Base-by-base conservation (phyloP, 139 green algal species). In the Microglena sp. region DNA sequence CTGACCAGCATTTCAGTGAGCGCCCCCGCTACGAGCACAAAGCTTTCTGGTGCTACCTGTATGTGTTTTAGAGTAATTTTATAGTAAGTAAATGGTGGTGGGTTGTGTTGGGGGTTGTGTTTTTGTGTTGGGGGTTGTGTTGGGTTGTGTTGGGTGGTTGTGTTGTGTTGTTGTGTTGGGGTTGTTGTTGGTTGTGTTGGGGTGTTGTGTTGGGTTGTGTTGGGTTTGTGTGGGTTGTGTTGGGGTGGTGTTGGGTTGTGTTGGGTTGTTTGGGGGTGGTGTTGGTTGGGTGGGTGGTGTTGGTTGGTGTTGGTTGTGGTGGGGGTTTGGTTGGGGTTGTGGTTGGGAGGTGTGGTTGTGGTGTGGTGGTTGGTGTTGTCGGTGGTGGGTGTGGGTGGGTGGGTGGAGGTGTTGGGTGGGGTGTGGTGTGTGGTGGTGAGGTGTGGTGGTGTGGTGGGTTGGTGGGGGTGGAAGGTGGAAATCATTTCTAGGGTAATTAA, bases 1-100 rank as follows among this genome's bases (percentile, higher is more conserved):
- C 50, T 74, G 27, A 85, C 33, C 55, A 74, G 65, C 61, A 85
- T 15, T 62, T 85, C 78, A 1, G 64, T 75, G 33, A 85, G 74
- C 24, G 74, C 71, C 8, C 74, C 74, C 26, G 68, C 67, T 62
- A 76, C 68, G 45, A 85, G 71, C 68, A 77, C 71, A 34, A 85
- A 77, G 30, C 57, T 65, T n/a, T 63, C 60, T 18, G 74, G 78
- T 3, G 68, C 36, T 15, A 81, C 74, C 74, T 81, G 74, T 2
- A 29, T 0, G 29, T n/a, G n/a, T n/a, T n/a, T n/a, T n/a, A n/a
- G n/a, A n/a, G n/a, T 32, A 4, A 5, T 34, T 18, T 27, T 32
- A 15, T 27, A 29, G 29, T 3, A 24, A 4, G 55, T n/a, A 22
- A 5, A 30, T 11, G 11, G 40, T 18, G 40, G 11, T 11, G 11